phyloP scores from a whole-genome alignment of 2,329 filamentous ascomycete species.

The Paecilomyces niveus region DNA sequence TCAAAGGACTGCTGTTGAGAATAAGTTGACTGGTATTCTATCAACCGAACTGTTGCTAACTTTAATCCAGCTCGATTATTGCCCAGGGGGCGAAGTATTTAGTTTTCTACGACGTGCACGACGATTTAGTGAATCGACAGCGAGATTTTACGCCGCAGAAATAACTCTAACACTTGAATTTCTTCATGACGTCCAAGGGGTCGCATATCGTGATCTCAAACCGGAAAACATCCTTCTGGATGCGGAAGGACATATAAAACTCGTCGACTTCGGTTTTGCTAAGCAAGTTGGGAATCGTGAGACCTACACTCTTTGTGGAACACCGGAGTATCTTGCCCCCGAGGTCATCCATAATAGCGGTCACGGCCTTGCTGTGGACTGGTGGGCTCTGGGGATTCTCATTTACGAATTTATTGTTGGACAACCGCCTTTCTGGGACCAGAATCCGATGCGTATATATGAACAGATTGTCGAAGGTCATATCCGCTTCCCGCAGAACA shows the following conservation, averaged over 20 bases:
- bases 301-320: slow-evolving; percentile 61
- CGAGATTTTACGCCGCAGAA: slow-evolving; percentile 60
- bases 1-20: background rate
- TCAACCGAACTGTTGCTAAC: slow-evolving; percentile 11
- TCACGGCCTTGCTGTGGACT: slow-evolving; percentile 60
- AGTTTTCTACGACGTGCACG: slow-evolving; percentile 56
- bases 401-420: slow-evolving; percentile 63
- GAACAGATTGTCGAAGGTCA: slow-evolving; percentile 60
- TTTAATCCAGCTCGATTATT: slow-evolving; percentile 52
- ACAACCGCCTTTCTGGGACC: slow-evolving; percentile 62
- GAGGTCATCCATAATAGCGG: slow-evolving; percentile 61
- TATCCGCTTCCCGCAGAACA: slow-evolving; percentile 53
- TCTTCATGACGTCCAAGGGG: slow-evolving; percentile 56
- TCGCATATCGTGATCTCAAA: slow-evolving; percentile 60
- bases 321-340: slow-evolving; percentile 60
- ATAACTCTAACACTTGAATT: slow-evolving; percentile 60
- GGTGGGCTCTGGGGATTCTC: slow-evolving; percentile 62
- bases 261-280: slow-evolving; percentile 62
- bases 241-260: slow-evolving; percentile 57
- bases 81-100: slow-evolving; percentile 61
- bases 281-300: slow-evolving; percentile 53
- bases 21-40: background rate
- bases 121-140: slow-evolving; percentile 56
- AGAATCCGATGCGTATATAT: slow-evolving; percentile 63
- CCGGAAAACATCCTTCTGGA: slow-evolving; percentile 62